Evolutionary conservation across 2,329 filamentous ascomycete species (phyloP).

Genomic region (Pochonia chlamydosporia): DNA sequence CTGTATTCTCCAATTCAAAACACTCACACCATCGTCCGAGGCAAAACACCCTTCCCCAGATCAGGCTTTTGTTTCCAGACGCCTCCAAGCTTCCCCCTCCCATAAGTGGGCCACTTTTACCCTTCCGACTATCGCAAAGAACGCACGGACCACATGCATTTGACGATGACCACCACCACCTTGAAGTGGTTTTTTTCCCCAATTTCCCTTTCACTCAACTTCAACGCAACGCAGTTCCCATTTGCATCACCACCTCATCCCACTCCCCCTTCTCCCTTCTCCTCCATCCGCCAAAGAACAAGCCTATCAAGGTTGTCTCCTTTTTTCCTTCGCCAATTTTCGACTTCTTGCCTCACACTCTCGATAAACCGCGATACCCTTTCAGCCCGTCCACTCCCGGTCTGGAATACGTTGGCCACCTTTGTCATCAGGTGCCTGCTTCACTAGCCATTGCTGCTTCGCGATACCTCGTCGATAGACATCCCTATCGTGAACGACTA

Average conservation of each 20-base stretch:
- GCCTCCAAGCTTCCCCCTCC: neutral
- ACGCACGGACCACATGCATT: slow-evolving; percentile 12
- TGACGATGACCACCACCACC: slow-evolving; percentile 14
- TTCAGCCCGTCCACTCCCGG: slow-evolving; percentile 2
- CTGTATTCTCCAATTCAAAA: too few species aligned
- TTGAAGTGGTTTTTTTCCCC: slow-evolving; percentile 9
- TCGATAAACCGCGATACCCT: slow-evolving; percentile 3
- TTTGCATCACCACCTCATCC: slow-evolving; percentile 7
- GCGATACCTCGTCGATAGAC: neutral
- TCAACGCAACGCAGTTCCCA: slow-evolving; percentile 6
- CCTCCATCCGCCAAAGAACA: slow-evolving; percentile 4
- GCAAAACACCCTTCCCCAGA: neutral
- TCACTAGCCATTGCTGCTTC: neutral
- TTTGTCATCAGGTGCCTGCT: slow-evolving; percentile 13
- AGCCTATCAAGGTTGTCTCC: slow-evolving; percentile 8
- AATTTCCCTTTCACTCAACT: slow-evolving; percentile 8
- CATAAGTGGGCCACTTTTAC: neutral
- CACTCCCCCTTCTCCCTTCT: slow-evolving; percentile 8
- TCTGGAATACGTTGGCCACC: neutral
- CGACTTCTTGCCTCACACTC: slow-evolving; percentile 6
- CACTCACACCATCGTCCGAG: too few species aligned
- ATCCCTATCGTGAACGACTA: neutral
- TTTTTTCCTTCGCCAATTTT: slow-evolving; percentile 8
- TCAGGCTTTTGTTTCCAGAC: neutral
- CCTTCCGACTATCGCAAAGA: slow-evolving; percentile 9